Evolutionary conservation across 345 rosid genomes (phyloP).

Genomic region (Abelmoschus esculentus): DNA sequence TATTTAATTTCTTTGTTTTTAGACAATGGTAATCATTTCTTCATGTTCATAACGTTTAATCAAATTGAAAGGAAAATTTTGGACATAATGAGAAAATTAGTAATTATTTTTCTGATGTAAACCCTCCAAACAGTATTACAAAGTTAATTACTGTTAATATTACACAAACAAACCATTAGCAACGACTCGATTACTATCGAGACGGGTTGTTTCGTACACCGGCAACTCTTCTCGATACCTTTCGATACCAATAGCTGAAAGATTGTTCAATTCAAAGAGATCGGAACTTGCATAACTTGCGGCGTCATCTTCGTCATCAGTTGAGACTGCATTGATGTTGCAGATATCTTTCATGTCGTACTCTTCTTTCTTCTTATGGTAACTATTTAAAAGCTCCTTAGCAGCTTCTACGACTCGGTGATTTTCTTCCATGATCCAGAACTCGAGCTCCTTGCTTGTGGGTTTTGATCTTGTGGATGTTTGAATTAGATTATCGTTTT

Average conservation of each 20-base stretch:
- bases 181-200: constrained; percentile 64
- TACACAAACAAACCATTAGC: constrained; percentile 57
- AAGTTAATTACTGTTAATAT: constrained; percentile 9
- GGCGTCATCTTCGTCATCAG: constrained; percentile 22
- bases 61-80: neutral
- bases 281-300: constrained; percentile 91
- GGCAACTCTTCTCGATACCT: constrained; percentile 83
- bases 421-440: constrained; percentile 36
- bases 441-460: constrained; percentile 16
- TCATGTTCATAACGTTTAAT: neutral
- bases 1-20: too few species aligned
- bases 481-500: constrained; percentile 2
- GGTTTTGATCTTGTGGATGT: neutral
- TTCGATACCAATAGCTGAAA: constrained; percentile 62
- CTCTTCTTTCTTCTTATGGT: constrained; percentile 41
- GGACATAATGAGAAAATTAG: constrained; percentile 2
- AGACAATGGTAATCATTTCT: constrained; percentile 7
- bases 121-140: constrained; percentile 18
- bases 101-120: constrained; percentile 37
- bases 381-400: constrained; percentile 50
- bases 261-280: constrained; percentile 83
- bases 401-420: constrained; percentile 63
- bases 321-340: constrained; percentile 2
- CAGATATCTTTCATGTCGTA: constrained; percentile 9
- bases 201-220: constrained; percentile 84